Evolutionary conservation across 176 grass and related monocot species (phyloP), one percentile per base, ranked within the genome.

Genomic region (Oropetium thomaeum): DNA sequence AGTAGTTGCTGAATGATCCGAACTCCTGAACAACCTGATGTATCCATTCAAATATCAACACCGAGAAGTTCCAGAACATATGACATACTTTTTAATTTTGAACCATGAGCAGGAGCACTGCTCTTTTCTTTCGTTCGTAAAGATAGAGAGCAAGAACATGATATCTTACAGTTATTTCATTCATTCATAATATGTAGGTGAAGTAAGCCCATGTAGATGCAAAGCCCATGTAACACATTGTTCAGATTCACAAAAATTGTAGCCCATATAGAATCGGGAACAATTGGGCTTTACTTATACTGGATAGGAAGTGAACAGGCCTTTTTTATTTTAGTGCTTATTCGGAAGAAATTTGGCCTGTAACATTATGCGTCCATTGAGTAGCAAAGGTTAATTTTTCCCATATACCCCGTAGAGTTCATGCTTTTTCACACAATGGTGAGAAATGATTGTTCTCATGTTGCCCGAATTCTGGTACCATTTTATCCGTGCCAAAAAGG

Each of bases 1-100:
- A 84, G 45, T 93, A 93, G 62, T 87, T 70, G 76, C 57, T 75
- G 55, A 93, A 93, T 31, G 86, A 86, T 40, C 90, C 86, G 0
- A 89, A 93, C 40, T 93, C 86, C 23, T 69, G 11, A 32, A 75
- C 79, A 31, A 84, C 76, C 86, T 86, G 45, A 83, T 23, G 67
- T 42, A 41, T 58, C 23, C 25, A 72, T 65, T 43, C 28, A 58
- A 19, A 87, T 54, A 37, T 31, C 0, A 62, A 49, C 16, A 4
- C 14, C 15, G 7, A 7, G 17, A 55, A 57, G 11, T 29, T 66
- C 37, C 51, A 14, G 29, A 45, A 43, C 6, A 22, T 2, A 63
- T 30, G 57, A 9, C 45, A 9, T 29, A 23, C 8, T 4, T 3
- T 3, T 3, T 53, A n/a, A n/a, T 53, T 23, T 53, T 2, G 7